phyloP scores from a whole-genome alignment of 305 asterid genomes.

The Rubia balearica region DNA sequence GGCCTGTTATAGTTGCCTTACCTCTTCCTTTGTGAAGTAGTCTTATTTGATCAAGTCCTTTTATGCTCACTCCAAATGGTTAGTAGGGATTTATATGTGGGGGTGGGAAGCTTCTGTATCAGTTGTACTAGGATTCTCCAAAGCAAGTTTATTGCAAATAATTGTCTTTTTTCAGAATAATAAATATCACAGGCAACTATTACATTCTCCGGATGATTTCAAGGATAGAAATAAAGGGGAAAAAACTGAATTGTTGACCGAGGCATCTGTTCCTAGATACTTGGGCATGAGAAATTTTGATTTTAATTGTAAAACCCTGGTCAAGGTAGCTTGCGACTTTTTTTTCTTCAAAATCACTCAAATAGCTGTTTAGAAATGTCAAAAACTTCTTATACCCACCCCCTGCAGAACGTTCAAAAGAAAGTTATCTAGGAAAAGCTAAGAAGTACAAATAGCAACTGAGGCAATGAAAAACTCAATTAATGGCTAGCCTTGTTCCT shows the following conservation, averaged over 20 bases:
- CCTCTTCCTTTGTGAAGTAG: not conserved
- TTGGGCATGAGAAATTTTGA: too few relatives aligned
- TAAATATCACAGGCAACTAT: too few relatives aligned
- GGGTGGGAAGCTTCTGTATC: too few relatives aligned
- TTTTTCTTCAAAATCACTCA: not conserved
- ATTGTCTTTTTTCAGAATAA: too few relatives aligned
- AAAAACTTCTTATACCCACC: not conserved
- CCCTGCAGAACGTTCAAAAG: not conserved
- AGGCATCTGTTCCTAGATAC: not conserved
- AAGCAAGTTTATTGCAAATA: too few relatives aligned
- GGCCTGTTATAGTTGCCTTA: not conserved
- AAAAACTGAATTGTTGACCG: not conserved
- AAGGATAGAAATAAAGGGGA: too few relatives aligned
- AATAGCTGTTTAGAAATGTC: not conserved
- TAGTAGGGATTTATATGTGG: not conserved
- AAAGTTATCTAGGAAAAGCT: not conserved
- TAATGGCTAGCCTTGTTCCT: not conserved
- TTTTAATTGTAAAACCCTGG: not conserved
- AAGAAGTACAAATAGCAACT: conserved; percentile 3
- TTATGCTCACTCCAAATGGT: not conserved
- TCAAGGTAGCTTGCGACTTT: not conserved
- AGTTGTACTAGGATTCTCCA: too few relatives aligned
- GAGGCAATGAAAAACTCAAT: not conserved
- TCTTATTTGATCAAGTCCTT: not conserved
- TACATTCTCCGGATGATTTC: too few relatives aligned